Base-by-base conservation (phyloP, 163 green algal genomes). In the Trebouxia gelatinosa region DNA sequence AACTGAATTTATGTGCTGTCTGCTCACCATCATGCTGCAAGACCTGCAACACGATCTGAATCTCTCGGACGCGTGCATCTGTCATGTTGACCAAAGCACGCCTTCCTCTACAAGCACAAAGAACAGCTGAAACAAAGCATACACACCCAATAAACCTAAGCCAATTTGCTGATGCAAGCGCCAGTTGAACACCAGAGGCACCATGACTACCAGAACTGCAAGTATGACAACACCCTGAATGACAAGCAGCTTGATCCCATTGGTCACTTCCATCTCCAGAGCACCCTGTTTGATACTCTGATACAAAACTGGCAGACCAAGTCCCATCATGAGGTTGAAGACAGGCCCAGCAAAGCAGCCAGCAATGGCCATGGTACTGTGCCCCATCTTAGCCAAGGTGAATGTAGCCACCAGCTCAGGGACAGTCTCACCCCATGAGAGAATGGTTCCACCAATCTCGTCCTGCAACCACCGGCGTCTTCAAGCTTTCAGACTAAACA, bases 401-500 rank as follows among this genome's bases (percentile, higher is more conserved):
- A 87, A 61, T 76, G 93, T 91, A 38, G 87, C 84, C n/a, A 92
- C 83, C 5, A 93, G 68, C 84, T 97, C 92, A 26, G 87, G 88
- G 16, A 95, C 77, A 23, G 76, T 87, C 86, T 95, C 94, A 57
- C 92, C 92, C 92, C 92, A 97, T n/a, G 92, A 90, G 50, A 97
- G 87, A 35, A 97, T 85, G 3, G 91, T 96, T 62, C 87, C 87
- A 2, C 87, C 84, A 46, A 94, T 77, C 43, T 91, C 6, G 59
- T 81, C 79, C 75, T 82, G 74, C 28, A 57, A 28, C n/a, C n/a
- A n/a, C n/a, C n/a, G n/a, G n/a, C n/a, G n/a, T n/a, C n/a, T n/a
- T n/a, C n/a, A n/a, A n/a, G n/a, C n/a, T n/a, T n/a, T n/a, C n/a
- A n/a, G n/a, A n/a, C n/a, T n/a, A n/a, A n/a, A n/a, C n/a, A n/a